phyloP scores from a whole-genome alignment of 352 stramenopile genomes.

The Globisporangium echinulatum region DNA sequence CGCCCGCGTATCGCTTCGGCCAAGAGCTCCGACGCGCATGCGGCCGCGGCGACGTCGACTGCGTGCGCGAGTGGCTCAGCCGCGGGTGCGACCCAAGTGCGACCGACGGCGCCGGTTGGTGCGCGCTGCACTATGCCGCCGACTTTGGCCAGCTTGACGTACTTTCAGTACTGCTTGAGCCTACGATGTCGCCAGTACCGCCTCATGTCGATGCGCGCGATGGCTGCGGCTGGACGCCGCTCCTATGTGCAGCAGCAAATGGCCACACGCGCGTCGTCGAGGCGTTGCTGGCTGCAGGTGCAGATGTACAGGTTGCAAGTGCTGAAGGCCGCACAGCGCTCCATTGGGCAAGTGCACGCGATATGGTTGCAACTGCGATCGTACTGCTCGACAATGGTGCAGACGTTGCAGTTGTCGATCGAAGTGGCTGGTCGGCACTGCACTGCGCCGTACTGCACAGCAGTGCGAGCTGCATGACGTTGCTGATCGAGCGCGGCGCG shows the following conservation, averaged over 20 bases:
- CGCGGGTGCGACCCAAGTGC: slow-evolving; percentile 59
- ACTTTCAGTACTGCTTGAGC: slow-evolving; percentile 31
- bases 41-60: slow-evolving; percentile 42
- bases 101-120: slow-evolving; percentile 59
- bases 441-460: slow-evolving; percentile 57
- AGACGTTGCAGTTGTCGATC: slow-evolving; percentile 27
- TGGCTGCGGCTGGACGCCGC: slow-evolving; percentile 40
- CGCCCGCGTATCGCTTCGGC: slow-evolving; percentile 65
- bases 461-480: slow-evolving; percentile 19
- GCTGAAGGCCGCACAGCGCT: slow-evolving; percentile 48
- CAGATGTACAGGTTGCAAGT: slow-evolving; percentile 25
- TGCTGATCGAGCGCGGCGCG: slow-evolving; percentile 35
- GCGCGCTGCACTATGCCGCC: slow-evolving; percentile 52
- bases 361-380: slow-evolving; percentile 26
- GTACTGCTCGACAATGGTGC: slow-evolving; percentile 29
- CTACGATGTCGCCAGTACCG: slow-evolving; percentile 6
- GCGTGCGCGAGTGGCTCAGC: slow-evolving; percentile 35
- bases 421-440: slow-evolving; percentile 47
- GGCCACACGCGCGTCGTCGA: slow-evolving; percentile 35
- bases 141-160: slow-evolving; percentile 49
- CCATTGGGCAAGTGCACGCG: slow-evolving; percentile 55
- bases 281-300: slow-evolving; percentile 31
- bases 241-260: slow-evolving; percentile 55
- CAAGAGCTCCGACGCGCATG: slow-evolving; percentile 54
- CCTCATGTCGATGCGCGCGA: slow-evolving; percentile 42